Percentiles rank a stretch among this genome's conserved stretches.
Evolutionary conservation across 2,329 filamentous ascomycete genomes (phyloP).

Genomic region (Fusarium sp.): DNA sequence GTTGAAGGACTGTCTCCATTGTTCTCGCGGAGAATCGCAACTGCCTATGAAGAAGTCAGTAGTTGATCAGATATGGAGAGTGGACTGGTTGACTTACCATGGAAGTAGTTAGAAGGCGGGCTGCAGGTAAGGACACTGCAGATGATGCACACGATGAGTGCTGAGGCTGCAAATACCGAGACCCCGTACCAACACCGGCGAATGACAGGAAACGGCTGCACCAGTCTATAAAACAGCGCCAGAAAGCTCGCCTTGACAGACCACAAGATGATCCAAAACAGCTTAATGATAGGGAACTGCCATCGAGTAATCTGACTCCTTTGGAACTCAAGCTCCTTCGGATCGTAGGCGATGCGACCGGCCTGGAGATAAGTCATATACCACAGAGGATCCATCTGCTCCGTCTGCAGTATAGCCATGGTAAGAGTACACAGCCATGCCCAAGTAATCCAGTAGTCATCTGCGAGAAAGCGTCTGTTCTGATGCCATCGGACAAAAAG

Average conservation of each 20-base stretch:
- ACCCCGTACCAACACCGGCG: conserved; percentile 18
- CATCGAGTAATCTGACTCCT: not conserved
- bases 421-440: conserved; percentile 16
- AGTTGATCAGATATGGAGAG: accelerated
- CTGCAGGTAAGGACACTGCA: conserved; percentile 15
- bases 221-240: conserved; percentile 10
- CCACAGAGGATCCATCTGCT: conserved; percentile 24
- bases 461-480: conserved; percentile 8
- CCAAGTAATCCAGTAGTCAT: conserved; percentile 27
- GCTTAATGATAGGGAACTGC: conserved; percentile 25
- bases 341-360: not conserved
- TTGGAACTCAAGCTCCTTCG: not conserved
- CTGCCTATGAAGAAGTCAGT: not conserved
- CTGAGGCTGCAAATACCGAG: not conserved
- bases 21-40: conserved; percentile 6
- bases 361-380: conserved; percentile 12
- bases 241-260: conserved; percentile 27
- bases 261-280: conserved; percentile 28
- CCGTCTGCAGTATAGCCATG: conserved; percentile 23
- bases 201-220: conserved; percentile 7
- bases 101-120: conserved; percentile 12
- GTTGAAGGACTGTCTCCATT: conserved; percentile 9
- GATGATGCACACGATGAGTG: conserved; percentile 4
- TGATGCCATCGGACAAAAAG: conserved; percentile 18
- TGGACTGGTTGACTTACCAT: not conserved